Evolutionary conservation across 371 early-diverging fungal species (phyloP), one percentile per base, ranked within the genome.

Genomic region (Lichtheimia ramosa): DNA sequence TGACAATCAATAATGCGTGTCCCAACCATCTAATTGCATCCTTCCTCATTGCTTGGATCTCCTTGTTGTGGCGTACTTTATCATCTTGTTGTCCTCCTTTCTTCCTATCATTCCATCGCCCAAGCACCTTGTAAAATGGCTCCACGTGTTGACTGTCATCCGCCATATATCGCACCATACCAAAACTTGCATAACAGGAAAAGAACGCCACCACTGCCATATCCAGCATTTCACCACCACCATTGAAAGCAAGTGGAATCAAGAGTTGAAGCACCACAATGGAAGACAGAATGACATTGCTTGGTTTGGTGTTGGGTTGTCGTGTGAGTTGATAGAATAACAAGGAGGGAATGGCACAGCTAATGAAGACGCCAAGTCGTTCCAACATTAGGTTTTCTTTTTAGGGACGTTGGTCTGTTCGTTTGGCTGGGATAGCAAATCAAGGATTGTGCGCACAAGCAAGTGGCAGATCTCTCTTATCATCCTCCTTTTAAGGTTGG

Each of bases 121-220:
- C 40, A 5, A 55, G 16, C 10, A 55, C 43, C 40, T 43, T 55
- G 43, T 55, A 55, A 24, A 55, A 55, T 1, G 56, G 56, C n/a
- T 25, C 59, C 24, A 54, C 53, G 14, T 0, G 54, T 23, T 23
- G 58, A 40, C 23, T 58, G 46, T 41, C 51, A 58, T 64, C 64
- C 15, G 24, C 49, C 20, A 70, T 53, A 18, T 62, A 70, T 21
- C 56, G 57, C 1, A 63, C 23, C 70, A 70, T 70, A 16, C 67
- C 58, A 21, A 63, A 66, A n/a, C 63, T 59, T 56, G 62, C 62
- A 20, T 66, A 54, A 18, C 56, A 42, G 16, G 70, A 65, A 51
- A 70, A 50, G 5, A 60, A 43, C 3, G 70, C 64, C 21, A 51
- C 40, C 3, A 49, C 42, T 5, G 62, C 56, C 6, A 56, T 48